These are phyloP conservation scores for Acacia crassicarpa DNA, from an alignment of 306 rosid genomes.

Conservation along the genomic window DNA sequence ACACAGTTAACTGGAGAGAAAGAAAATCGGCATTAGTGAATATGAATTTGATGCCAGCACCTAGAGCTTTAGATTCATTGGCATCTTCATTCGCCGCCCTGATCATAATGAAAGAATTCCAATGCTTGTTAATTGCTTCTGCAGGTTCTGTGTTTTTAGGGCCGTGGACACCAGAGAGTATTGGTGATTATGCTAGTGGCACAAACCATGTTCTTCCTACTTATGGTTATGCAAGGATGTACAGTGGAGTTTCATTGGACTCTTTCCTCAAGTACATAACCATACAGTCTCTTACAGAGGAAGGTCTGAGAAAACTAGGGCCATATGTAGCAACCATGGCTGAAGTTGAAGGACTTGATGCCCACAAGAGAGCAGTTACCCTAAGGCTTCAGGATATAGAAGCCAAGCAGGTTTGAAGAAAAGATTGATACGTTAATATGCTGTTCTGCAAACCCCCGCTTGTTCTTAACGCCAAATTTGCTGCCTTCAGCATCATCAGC, in stretches of 20 bases:
- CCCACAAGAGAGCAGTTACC: conserved; percentile 92
- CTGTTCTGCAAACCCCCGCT: conserved; percentile 15
- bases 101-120: conserved; percentile 16
- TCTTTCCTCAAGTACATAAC: conserved; percentile 93
- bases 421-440: conserved; percentile 37
- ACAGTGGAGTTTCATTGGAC: conserved; percentile 92
- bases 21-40: background rate
- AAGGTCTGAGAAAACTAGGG: conserved; percentile 83
- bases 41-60: background rate
- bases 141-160: conserved; percentile 95
- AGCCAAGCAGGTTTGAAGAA: conserved; percentile 61
- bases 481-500: conserved; percentile 19
- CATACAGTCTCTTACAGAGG: conserved; percentile 91
- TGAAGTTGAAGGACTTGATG: conserved; percentile 90
- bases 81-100: background rate
- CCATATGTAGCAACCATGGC: conserved; percentile 94
- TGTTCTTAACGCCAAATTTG: conserved; percentile 4
- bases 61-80: background rate
- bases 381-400: conserved; percentile 88
- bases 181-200: conserved; percentile 98
- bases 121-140: conserved; percentile 6
- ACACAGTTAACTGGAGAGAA: no score
- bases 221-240: conserved; percentile 96
- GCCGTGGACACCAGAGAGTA: conserved; percentile 97
- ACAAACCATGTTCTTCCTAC: conserved; percentile 99